Evolutionary conservation across 495 filamentous ascomycete genomes (phyloP).

Genomic region (Neurospora pannonica): DNA sequence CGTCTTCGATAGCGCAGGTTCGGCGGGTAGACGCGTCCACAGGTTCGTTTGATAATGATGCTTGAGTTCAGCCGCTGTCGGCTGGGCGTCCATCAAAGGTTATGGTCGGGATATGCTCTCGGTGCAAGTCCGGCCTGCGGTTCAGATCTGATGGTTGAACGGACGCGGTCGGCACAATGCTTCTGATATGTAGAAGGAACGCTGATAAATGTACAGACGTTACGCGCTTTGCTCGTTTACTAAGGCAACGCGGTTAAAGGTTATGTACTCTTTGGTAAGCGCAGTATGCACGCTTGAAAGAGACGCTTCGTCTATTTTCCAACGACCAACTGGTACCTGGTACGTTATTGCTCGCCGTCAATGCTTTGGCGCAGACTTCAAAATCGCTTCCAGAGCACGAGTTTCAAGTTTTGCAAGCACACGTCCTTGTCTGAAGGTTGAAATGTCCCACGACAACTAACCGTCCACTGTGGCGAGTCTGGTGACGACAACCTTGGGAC

Average conservation of each 20-base stretch:
- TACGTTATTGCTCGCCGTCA: background rate
- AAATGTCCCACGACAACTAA: background rate
- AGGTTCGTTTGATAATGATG: slow-evolving; percentile 37
- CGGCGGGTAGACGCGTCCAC: slow-evolving; percentile 28
- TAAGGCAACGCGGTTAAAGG: slow-evolving; percentile 3
- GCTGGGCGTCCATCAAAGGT: slow-evolving; percentile 42
- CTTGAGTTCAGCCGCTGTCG: slow-evolving; percentile 41
- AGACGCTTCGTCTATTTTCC: background rate
- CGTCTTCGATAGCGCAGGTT: slow-evolving; percentile 14
- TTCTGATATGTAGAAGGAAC: background rate
- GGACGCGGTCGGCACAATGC: slow-evolving; percentile 3
- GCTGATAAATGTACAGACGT: background rate
- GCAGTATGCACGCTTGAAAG: background rate
- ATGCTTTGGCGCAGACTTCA: background rate
- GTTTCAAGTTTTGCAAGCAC: slow-evolving; percentile 2
- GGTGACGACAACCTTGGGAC: slow-evolving; percentile 1
- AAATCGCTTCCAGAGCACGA: slow-evolving; percentile 1
- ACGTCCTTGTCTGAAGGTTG: background rate
- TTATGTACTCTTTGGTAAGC: background rate
- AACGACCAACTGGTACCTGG: background rate
- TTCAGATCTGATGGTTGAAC: slow-evolving; percentile 7
- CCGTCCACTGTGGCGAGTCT: background rate
- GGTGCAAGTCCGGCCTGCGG: slow-evolving; percentile 7
- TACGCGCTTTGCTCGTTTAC: background rate
- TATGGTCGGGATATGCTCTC: slow-evolving; percentile 16